These are phyloP conservation scores for Clitopilus passeckerianus DNA, from an alignment of 768 basidiomycete genomes.

Conservation along the genomic window DNA sequence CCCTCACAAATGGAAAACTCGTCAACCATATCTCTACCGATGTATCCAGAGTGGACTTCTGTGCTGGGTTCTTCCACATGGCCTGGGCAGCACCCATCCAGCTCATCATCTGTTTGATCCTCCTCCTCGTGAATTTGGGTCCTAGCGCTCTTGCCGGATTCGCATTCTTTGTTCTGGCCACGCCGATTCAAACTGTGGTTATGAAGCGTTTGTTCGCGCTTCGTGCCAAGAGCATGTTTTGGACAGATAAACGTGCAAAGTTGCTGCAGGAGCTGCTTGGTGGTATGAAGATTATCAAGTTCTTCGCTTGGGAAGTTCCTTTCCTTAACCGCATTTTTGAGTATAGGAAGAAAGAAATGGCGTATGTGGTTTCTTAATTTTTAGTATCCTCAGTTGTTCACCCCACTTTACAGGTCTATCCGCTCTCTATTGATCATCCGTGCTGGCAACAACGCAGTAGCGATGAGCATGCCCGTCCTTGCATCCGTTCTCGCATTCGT, in stretches of 20 bases:
- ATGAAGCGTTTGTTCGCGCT: constrained; percentile 72
- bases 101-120: constrained; percentile 68
- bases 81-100: constrained; percentile 76
- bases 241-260: constrained; percentile 90
- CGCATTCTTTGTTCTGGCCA: constrained; percentile 59
- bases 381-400: background rate
- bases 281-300: constrained; percentile 91
- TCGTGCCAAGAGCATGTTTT: constrained; percentile 73
- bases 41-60: constrained; percentile 89
- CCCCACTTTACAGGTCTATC: constrained; percentile 39
- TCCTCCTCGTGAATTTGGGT: constrained; percentile 73
- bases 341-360: constrained; percentile 69
- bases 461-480: constrained; percentile 68
- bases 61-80: constrained; percentile 77
- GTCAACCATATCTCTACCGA: constrained; percentile 94
- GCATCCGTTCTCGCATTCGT: constrained; percentile 77
- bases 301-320: constrained; percentile 84
- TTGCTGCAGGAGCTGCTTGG: constrained; percentile 85
- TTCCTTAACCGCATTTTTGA: constrained; percentile 70
- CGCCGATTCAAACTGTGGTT: constrained; percentile 65
- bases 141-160: constrained; percentile 52
- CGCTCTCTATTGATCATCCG: constrained; percentile 64
- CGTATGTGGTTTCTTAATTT: constrained; percentile 27
- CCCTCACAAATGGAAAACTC: constrained; percentile 81
- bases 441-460: constrained; percentile 62